Evolutionary conservation across 305 asterid genomes (phyloP), one percentile per base, ranked within the genome.

Genomic region (Striga hermonthica): DNA sequence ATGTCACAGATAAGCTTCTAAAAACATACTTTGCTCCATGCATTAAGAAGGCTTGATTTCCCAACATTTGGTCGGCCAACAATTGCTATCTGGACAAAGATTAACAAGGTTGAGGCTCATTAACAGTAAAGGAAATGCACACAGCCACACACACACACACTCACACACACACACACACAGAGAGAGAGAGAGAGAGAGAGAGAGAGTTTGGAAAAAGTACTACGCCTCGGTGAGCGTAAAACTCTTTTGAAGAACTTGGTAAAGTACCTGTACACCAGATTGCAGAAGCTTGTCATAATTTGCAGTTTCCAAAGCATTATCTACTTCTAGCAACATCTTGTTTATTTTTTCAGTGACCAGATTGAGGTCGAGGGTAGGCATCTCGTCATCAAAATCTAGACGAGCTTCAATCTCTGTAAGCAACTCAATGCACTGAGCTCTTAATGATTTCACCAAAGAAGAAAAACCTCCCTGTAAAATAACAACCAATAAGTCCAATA

Each of bases 331-430:
- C 83, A 87, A 67, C 96, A 91, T 89, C 28, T 50, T 74, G 36
- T 68, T 83, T 71, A 89, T 80, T 74, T 80, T 85, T 60, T 72
- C 71, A 91, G 68, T 65, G 48, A 79, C 76, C 15, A 74, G 64
- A 72, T 79, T 72, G 79, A 76, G 22, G 66, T 89, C 87, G 58
- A 92, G 80, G 35, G 95, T 89, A 14, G 98, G 98, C 98, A 92
- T 92, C 79, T 92, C 98, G 72, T 89, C 98, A 57, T 92, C 98
- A 77, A 92, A 92, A 78, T 92, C 97, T 0, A 89, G 83, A 61
- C 96, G 98, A 73, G 98, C 98, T 83, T 92, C 97, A 66, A 92
- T 92, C 79, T 92, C 98, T 0, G 97, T 83, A 58, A 92, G 94
- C 81, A 92, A 82, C 79, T 92, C 96, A 74, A 92, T 84, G 83